Evolutionary conservation across 2,329 filamentous ascomycete genomes (phyloP).

Genomic region (Fusarium pseudocircinatum): DNA sequence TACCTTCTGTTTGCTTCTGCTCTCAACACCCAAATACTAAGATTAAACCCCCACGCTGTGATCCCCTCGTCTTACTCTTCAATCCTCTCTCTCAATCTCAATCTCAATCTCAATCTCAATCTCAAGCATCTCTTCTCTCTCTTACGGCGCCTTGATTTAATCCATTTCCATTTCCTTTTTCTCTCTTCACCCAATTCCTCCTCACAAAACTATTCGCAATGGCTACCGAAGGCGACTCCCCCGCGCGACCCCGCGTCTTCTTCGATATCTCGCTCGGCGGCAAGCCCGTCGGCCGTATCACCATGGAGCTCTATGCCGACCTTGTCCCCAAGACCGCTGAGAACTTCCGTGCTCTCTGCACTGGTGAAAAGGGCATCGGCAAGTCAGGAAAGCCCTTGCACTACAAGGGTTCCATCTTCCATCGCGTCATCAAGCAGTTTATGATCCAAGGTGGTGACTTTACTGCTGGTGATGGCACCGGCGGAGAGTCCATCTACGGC

Average conservation of each 20-base stretch:
- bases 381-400: constrained; percentile 85
- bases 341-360: constrained; percentile 95
- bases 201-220: constrained; percentile 43
- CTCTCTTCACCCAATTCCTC: neutral
- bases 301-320: constrained; percentile 81
- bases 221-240: constrained; percentile 53
- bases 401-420: constrained; percentile 94
- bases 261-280: constrained; percentile 90
- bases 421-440: constrained; percentile 97
- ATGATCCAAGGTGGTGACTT: constrained; percentile 98
- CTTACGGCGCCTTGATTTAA: constrained; percentile 2
- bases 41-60: constrained; percentile 9
- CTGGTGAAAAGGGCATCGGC: constrained; percentile 89
- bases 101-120: neutral
- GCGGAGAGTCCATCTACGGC: constrained; percentile 96
- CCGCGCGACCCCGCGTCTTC: constrained; percentile 81
- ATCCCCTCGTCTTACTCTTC: neutral
- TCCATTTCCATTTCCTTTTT: neutral
- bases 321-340: constrained; percentile 94
- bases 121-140: neutral
- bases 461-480: constrained; percentile 91
- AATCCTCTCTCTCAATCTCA: no score
- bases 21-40: neutral
- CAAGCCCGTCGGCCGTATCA: constrained; percentile 77
- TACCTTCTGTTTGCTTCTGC: constrained; percentile 32